Evolutionary conservation across 176 grass and related monocot species (phyloP), one percentile per base, ranked within the genome.

Genomic region (Tuctoria greenei): DNA sequence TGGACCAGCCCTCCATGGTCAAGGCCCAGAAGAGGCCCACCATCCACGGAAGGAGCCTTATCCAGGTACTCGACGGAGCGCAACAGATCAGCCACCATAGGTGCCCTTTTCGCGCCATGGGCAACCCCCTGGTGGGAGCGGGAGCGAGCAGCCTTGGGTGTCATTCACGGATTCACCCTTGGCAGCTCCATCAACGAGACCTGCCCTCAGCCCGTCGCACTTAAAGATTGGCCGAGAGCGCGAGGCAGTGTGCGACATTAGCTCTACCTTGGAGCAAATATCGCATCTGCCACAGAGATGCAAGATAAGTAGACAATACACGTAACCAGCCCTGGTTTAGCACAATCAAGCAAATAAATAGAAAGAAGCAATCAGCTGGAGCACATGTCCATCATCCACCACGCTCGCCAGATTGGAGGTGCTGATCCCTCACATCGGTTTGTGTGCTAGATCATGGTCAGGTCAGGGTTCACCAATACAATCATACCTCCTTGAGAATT

Each of bases 201-300:
- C 67, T 59, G 79, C 82, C 77, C 78, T 81, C 81, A 80, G 86
- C 86, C 81, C 64, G 6, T 18, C 69, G 17, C 57, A 64, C 58
- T 84, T 79, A 77, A 62, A 74, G 37, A 72, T 69, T 74, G 86
- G 81, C 71, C 43, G 15, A 68, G 67, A 77, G 84, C 11, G 44
- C n/a, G 76, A 73, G 81, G 85, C 89, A 95, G 82, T 60, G 76
- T 99, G 86, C 91, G 91, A 99, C 95, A 99, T 92, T 95, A 84
- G 89, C 95, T 95, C 95, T 87, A 82, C 76, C 91, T 68, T 12
- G 82, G 95, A 99, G 95, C 95, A 90, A 92, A 99, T 95, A 99
- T 99, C 95, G 95, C 91, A 94, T 86, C 95, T 99, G 89, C 86
- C 85, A 92, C 89, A 95, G 76, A 93, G 86, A 89, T 78, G 81